Percentiles rank a stretch among this genome's conserved stretches.
Evolutionary conservation across 2,329 filamentous ascomycete genomes (phyloP).

Genomic region (Cadophora malorum): DNA sequence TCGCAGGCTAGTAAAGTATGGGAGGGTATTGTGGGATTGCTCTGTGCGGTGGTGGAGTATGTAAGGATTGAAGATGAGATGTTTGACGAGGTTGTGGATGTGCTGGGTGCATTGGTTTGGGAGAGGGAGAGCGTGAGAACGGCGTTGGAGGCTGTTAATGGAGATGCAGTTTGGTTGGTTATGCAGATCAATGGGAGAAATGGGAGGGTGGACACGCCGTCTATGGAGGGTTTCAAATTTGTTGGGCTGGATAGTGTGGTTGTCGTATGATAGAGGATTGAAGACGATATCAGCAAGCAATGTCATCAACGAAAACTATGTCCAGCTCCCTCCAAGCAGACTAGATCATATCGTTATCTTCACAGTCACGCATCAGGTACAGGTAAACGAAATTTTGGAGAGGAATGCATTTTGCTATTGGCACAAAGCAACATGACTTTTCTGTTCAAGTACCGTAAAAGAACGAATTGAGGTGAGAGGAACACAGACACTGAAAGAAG

Average conservation of each 20-base stretch:
- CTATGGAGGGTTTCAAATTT: slow-evolving; percentile 51
- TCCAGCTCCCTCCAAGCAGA: no score
- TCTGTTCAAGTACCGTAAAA: slow-evolving; percentile 18
- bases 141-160: slow-evolving; percentile 69
- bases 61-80: slow-evolving; percentile 71
- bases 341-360: no score
- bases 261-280: neutral
- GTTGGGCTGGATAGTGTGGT: neutral
- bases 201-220: slow-evolving; percentile 48
- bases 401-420: slow-evolving; percentile 20
- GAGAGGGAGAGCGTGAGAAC: slow-evolving; percentile 55
- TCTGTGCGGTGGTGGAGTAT: slow-evolving; percentile 65
- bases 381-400: neutral
- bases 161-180: slow-evolving; percentile 78
- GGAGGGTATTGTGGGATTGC: slow-evolving; percentile 64
- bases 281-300: neutral
- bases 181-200: slow-evolving; percentile 44
- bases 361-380: no score
- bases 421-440: slow-evolving; percentile 23
- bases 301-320: no score
- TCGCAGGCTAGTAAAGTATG: slow-evolving; percentile 68
- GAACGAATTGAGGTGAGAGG: neutral
- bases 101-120: slow-evolving; percentile 61
- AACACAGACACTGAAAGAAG: neutral
- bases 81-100: slow-evolving; percentile 73